Conservation (phyloP, 495 filamentous ascomycete species). For the Podospora pseudoanserina region DNA sequence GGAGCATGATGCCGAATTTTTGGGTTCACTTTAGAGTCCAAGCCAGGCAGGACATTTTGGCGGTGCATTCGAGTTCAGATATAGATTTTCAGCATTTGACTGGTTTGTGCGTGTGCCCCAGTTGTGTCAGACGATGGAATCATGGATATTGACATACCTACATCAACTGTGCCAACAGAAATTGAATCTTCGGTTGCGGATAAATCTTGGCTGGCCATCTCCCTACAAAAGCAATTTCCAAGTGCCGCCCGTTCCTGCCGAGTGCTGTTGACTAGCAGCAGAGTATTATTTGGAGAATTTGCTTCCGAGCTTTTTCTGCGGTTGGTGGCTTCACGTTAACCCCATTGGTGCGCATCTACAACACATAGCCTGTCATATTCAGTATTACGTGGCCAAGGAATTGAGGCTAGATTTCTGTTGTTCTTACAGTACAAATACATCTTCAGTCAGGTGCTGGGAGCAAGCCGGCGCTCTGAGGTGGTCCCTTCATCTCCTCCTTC, state of each 20-base stretch:
- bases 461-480: neutral
- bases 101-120: neutral
- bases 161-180: neutral
- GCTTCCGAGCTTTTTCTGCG: neutral
- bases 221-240: neutral
- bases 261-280: neutral
- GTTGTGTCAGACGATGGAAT: neutral
- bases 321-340: neutral
- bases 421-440: neutral
- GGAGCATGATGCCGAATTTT: neutral
- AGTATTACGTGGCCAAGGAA: neutral
- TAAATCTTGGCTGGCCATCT: neutral
- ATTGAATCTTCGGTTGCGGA: neutral
- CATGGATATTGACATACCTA: neutral
- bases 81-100: neutral
- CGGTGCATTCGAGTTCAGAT: neutral
- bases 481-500: neutral
- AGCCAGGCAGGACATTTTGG: neutral
- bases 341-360: neutral
- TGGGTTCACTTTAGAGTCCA: neutral
- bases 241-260: slow-evolving; percentile 1
- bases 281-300: neutral
- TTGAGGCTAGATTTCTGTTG: neutral
- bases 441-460: neutral
- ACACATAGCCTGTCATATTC: neutral